phyloP scores from a whole-genome alignment of 116 monocot genomes.

The Dioscorea cayenensis region DNA sequence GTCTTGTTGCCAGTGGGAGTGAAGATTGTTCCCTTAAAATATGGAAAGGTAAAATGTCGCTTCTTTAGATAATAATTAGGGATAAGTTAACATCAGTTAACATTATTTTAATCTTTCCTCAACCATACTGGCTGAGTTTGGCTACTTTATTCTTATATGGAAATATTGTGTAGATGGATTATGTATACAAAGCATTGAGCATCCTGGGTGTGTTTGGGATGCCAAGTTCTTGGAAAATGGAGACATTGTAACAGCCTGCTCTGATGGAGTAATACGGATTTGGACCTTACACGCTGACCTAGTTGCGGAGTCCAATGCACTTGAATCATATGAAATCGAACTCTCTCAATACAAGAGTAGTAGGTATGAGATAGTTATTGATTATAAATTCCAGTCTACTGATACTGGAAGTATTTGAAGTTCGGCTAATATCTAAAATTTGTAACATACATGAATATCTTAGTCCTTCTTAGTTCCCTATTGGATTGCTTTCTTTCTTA shows the following conservation, averaged over 20 bases:
- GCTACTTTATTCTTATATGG: constrained; percentile 7
- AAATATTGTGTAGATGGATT: constrained; percentile 51
- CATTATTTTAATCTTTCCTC: no score
- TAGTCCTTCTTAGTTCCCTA: no score
- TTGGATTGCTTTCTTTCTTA: neutral
- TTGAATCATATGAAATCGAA: constrained; percentile 56
- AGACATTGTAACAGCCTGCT: constrained; percentile 92
- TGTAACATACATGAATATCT: no score
- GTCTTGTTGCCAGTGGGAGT: constrained; percentile 89
- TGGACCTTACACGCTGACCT: constrained; percentile 58
- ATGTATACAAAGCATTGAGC: constrained; percentile 92
- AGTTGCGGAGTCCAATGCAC: constrained; percentile 35
- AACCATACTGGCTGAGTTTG: no score
- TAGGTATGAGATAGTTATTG: constrained; percentile 32
- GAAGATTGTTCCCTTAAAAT: constrained; percentile 87
- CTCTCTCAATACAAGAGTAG: constrained; percentile 54
- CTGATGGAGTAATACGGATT: constrained; percentile 77
- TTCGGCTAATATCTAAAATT: no score
- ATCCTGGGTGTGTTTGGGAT: constrained; percentile 99
- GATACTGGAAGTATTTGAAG: no score
- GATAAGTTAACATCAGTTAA: no score
- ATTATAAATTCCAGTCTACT: no score
- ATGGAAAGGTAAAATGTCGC: constrained; percentile 67
- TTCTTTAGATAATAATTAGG: no score
- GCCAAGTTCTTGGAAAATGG: constrained; percentile 92